Evolutionary conservation across 352 stramenopile genomes (phyloP).

Genomic region (Pythium biforme): DNA sequence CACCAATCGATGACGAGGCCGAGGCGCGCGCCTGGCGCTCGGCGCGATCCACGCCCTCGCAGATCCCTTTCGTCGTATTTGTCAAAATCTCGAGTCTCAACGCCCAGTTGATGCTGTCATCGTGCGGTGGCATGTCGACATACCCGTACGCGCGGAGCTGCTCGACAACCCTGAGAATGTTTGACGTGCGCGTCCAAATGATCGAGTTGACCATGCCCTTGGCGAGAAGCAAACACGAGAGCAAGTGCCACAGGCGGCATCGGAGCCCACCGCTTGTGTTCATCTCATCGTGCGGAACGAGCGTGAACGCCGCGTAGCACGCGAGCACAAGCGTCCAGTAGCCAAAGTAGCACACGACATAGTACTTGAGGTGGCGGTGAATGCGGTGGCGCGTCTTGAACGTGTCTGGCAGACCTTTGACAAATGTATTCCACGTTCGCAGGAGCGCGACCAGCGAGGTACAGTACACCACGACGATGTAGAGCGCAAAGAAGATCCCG

Average conservation of each 20-base stretch:
- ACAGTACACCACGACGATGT: constrained; percentile 81
- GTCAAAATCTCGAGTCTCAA: constrained; percentile 84
- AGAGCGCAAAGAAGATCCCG: constrained; percentile 78
- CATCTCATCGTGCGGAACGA: constrained; percentile 39
- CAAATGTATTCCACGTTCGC: constrained; percentile 76
- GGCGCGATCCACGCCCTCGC: constrained; percentile 60
- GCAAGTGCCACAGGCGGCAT: constrained; percentile 70
- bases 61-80: constrained; percentile 86
- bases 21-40: constrained; percentile 56
- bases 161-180: constrained; percentile 74
- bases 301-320: constrained; percentile 65
- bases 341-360: constrained; percentile 84
- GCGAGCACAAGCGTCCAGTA: constrained; percentile 81
- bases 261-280: constrained; percentile 34
- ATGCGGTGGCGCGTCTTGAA: constrained; percentile 75
- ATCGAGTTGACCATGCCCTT: constrained; percentile 82
- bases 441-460: constrained; percentile 75
- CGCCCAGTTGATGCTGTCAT: constrained; percentile 87
- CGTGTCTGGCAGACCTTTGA: constrained; percentile 71
- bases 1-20: constrained; percentile 30
- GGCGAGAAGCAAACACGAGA: constrained; percentile 65
- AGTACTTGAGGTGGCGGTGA: constrained; percentile 84
- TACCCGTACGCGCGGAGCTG: constrained; percentile 61
- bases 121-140: constrained; percentile 57
- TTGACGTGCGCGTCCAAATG: constrained; percentile 84